A percentile compares a stretch with the other conserved stretches of the same genome.
phyloP scores from a whole-genome alignment of 2,329 filamentous ascomycete genomes.

The Trichoderma afroharzianum region DNA sequence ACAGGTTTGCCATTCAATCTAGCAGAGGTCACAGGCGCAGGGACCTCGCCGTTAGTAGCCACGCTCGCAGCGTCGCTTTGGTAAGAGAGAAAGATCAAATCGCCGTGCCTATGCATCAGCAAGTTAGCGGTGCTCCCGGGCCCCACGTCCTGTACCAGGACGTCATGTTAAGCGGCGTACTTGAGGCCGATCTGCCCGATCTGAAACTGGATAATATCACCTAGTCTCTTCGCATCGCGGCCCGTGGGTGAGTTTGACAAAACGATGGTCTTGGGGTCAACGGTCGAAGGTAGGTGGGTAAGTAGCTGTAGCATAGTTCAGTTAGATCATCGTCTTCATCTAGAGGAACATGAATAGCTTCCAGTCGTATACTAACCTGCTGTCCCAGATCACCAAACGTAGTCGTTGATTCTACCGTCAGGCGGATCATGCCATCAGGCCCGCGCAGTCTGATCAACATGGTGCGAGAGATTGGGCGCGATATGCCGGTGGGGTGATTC shows the following conservation, averaged over 20 bases:
- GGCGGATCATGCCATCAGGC: slow-evolving; percentile 86
- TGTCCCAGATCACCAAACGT: slow-evolving; percentile 64
- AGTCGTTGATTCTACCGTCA: slow-evolving; percentile 70
- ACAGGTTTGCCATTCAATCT: slow-evolving; percentile 77
- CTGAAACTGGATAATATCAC: slow-evolving; percentile 54
- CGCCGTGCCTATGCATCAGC: slow-evolving; percentile 64
- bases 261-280: slow-evolving; percentile 57
- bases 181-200: slow-evolving; percentile 58
- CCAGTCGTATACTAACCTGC: slow-evolving; percentile 38
- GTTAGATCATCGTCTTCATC: not conserved
- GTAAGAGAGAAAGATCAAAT: slow-evolving; percentile 86
- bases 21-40: slow-evolving; percentile 49
- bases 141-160: slow-evolving; percentile 17
- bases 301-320: slow-evolving; percentile 44
- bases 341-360: not conserved
- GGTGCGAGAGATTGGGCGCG: slow-evolving; percentile 23
- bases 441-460: slow-evolving; percentile 88
- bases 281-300: slow-evolving; percentile 56
- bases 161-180: slow-evolving; percentile 34
- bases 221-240: slow-evolving; percentile 56
- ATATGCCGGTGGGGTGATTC: not conserved
- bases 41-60: slow-evolving; percentile 36
- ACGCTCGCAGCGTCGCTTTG: slow-evolving; percentile 48
- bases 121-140: slow-evolving; percentile 21
- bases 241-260: slow-evolving; percentile 60